Conservation (phyloP, 73 alveolate species). For the Tetrahymena borealis region DNA sequence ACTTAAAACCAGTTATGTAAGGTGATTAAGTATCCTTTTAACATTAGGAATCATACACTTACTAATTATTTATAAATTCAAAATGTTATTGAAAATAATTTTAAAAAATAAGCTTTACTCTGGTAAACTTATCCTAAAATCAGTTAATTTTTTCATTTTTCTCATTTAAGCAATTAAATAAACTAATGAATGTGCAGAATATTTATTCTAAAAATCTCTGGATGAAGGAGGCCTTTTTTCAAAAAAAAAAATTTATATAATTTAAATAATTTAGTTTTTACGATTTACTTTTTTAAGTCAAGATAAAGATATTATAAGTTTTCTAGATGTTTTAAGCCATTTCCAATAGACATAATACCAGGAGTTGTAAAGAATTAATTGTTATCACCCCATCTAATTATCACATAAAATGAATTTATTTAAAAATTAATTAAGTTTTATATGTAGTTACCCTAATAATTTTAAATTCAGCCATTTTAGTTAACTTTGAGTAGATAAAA, state of each 20-base stretch:
- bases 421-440: background rate
- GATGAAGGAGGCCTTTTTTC: background rate
- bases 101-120: background rate
- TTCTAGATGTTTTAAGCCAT: background rate
- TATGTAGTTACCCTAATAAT: background rate
- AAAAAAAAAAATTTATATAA: background rate
- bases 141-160: background rate
- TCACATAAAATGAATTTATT: background rate
- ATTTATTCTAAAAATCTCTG: background rate
- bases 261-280: background rate
- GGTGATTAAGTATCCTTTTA: background rate
- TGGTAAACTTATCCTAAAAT: background rate
- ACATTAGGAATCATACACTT: background rate
- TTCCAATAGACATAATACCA: background rate
- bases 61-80: background rate
- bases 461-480: background rate
- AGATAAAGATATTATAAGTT: background rate
- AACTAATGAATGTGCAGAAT: background rate
- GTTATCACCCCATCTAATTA: background rate
- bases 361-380: background rate
- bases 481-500: background rate
- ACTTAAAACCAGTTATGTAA: background rate
- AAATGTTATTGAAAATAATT: background rate
- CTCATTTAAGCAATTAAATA: background rate
- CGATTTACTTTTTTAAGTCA: background rate